A percentile compares a stretch with the other conserved stretches of the same genome.
phyloP scores from a whole-genome alignment of 2,329 filamentous ascomycete species.

The Orbilia javanica region DNA sequence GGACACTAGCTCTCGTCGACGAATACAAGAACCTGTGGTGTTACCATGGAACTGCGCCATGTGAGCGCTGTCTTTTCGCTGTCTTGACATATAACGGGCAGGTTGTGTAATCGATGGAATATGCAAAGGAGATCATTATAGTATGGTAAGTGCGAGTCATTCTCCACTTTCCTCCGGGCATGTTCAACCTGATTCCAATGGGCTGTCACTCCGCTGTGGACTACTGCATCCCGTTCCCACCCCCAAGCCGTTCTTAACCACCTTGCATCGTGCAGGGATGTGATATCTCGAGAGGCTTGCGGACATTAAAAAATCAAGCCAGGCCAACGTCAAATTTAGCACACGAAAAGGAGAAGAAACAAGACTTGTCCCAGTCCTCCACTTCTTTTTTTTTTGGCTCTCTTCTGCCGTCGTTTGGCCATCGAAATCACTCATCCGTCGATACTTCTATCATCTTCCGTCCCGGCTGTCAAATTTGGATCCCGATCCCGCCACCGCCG shows the following conservation, averaged over 20 bases:
- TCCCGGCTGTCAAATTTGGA: slow-evolving; percentile 22
- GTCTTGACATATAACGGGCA: slow-evolving; percentile 8
- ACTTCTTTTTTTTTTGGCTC: slow-evolving; percentile 1
- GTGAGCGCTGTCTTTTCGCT: background rate
- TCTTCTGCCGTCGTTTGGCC: slow-evolving; percentile 18
- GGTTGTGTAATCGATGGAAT: slow-evolving; percentile 18
- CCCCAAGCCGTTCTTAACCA: slow-evolving; percentile 48
- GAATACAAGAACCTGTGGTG: slow-evolving; percentile 19
- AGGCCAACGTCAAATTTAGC: slow-evolving; percentile 50
- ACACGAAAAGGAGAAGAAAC: slow-evolving; percentile 42
- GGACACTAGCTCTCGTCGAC: slow-evolving; percentile 8
- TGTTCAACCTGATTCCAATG: slow-evolving; percentile 32
- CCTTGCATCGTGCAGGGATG: slow-evolving; percentile 29
- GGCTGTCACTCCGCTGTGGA: slow-evolving; percentile 41
- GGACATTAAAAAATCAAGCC: slow-evolving; percentile 56
- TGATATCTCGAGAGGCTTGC: slow-evolving; percentile 53
- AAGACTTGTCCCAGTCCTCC: slow-evolving; percentile 16
- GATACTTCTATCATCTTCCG: slow-evolving; percentile 4
- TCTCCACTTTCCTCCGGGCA: slow-evolving; percentile 42
- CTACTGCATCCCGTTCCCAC: slow-evolving; percentile 17
- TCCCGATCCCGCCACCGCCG: slow-evolving; percentile 38
- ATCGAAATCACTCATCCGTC: slow-evolving; percentile 25
- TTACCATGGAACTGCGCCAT: slow-evolving; percentile 44
- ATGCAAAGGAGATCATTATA: slow-evolving; percentile 40
- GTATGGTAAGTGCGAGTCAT: slow-evolving; percentile 19